Evolutionary conservation across 2,329 filamentous ascomycete genomes (phyloP), one percentile per base, ranked within the genome.

Genomic region (Chalaropsis ovoidea): DNA sequence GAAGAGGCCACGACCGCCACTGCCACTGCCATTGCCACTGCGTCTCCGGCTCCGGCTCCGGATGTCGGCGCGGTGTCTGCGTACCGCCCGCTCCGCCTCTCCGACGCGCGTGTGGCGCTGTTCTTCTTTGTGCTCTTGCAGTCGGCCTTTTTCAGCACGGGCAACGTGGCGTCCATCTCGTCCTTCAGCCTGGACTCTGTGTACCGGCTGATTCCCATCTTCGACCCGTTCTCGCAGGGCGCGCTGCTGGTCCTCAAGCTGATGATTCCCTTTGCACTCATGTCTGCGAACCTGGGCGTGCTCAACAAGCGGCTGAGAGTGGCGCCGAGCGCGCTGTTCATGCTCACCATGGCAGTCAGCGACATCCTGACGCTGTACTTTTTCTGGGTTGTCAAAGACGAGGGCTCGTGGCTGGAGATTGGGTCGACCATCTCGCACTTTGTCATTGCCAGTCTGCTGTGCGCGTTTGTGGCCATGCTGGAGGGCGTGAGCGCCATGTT

Each of bases 391-490:
- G 94, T 99, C 58, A 89, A 88, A 72, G 94, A 99, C 71, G 94
- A 99, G 74, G 94, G 94, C 0, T 94, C 88, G 24, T 99, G 94
- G 94, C 77, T 99, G 67, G 94, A 99, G 73, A 99, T 99, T 73
- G 94, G 94, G 41, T 95, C 90, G 35, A 96, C 90, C 2, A 99
- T 99, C 70, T 95, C 85, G 72, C 92, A 97, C 74, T 99, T 97
- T 75, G 85, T 86, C 68, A 97, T 99, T 76, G 93, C 91, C 19
- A 96, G 90, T 75, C 75, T 90, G 70, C 73, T 97, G 56, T 94
- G 91, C 70, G 86, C 95, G 8, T 99, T 99, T 77, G 91, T 99
- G 54, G 90, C 91, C 0, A 85, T 82, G 15, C 77, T 99, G 58
- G 94, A 99, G 77, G 86, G 88, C 17, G 83, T 95, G 2, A 96